These are phyloP conservation scores for Leishmania gerbilli DNA, from an alignment of 208 protist species.

Conservation along the genomic window DNA sequence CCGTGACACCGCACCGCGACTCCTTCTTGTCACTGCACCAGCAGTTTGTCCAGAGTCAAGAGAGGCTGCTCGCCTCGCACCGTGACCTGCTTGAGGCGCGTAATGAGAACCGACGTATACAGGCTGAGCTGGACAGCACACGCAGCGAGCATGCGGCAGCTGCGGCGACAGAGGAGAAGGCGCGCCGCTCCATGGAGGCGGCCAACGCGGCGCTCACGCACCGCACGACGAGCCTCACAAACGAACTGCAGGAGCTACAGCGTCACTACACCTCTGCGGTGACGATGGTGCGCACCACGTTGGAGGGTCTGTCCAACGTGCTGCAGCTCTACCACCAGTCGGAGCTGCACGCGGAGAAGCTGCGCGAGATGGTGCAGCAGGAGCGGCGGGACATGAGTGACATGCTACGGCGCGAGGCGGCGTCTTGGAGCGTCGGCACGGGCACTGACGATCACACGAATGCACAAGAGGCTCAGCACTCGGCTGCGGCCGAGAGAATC, in stretches of 20 bases:
- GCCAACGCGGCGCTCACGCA: constrained; percentile 53
- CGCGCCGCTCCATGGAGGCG: constrained; percentile 24
- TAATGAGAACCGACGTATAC: constrained; percentile 21
- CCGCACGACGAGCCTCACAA: constrained; percentile 31
- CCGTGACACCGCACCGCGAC: constrained; percentile 28
- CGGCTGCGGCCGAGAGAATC: constrained; percentile 28
- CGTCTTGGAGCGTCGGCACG: constrained; percentile 25
- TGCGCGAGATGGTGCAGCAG: constrained; percentile 48
- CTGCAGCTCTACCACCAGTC: constrained; percentile 51
- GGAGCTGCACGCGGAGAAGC: constrained; percentile 41
- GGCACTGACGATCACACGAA: constrained; percentile 2
- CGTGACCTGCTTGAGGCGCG: constrained; percentile 31
- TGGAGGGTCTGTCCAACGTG: constrained; percentile 40
- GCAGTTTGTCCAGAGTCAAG: constrained; percentile 34
- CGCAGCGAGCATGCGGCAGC: constrained; percentile 15
- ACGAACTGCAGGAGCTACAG: constrained; percentile 39
- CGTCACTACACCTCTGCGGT: constrained; percentile 46
- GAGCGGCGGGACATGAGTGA: constrained; percentile 60
- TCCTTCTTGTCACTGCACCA: constrained; percentile 34
- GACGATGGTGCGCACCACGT: constrained; percentile 46
- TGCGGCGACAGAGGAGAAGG: constrained; percentile 12
- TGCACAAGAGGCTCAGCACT: constrained; percentile 20
- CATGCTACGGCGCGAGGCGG: constrained; percentile 51
- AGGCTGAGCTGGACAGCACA: constrained; percentile 16
- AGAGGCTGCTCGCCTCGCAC: constrained; percentile 33